Evolutionary conservation across 805 yeast species (phyloP).

Genomic region (Suhomyces faveliae): DNA sequence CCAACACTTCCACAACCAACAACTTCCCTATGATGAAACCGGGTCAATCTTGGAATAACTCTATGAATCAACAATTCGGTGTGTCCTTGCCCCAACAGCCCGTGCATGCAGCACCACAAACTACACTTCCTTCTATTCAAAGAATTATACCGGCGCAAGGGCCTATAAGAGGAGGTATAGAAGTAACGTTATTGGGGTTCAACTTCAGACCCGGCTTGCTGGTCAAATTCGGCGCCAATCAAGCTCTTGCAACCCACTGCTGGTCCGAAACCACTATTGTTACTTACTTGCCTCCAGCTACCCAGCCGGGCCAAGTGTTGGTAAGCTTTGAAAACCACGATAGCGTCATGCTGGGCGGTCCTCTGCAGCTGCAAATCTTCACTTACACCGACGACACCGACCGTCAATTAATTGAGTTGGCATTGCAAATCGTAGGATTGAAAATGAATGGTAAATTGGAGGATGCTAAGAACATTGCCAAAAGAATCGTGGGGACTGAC

Average conservation of each 20-base stretch:
- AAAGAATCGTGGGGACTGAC: conserved; percentile 76
- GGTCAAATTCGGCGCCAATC: conserved; percentile 83
- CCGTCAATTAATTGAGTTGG: conserved; percentile 89
- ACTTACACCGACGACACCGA: conserved; percentile 96
- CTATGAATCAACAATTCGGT: conserved; percentile 7
- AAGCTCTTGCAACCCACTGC: conserved; percentile 83
- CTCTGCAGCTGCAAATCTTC: conserved; percentile 59
- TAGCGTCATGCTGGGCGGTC: conserved; percentile 24
- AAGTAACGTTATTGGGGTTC: conserved; percentile 84
- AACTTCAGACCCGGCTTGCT: conserved; percentile 80
- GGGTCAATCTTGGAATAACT: not conserved
- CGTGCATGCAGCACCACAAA: conserved; percentile 10
- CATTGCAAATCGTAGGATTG: conserved; percentile 92
- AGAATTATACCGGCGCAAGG: conserved; percentile 95
- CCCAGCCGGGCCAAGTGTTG: conserved; percentile 84
- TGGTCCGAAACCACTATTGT: conserved; percentile 96
- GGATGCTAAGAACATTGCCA: conserved; percentile 92
- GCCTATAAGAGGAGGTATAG: conserved; percentile 94
- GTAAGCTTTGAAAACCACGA: conserved; percentile 72
- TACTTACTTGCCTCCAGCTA: conserved; percentile 89
- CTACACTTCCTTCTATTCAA: conserved; percentile 59
- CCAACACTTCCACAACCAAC: conserved; percentile 28
- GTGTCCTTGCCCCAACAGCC: conserved; percentile 13
- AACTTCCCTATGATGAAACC: conserved; percentile 8
- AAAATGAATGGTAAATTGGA: conserved; percentile 96